Evolutionary conservation across 2,329 filamentous ascomycete genomes (phyloP).

Genomic region (Colletotrichum sp.): DNA sequence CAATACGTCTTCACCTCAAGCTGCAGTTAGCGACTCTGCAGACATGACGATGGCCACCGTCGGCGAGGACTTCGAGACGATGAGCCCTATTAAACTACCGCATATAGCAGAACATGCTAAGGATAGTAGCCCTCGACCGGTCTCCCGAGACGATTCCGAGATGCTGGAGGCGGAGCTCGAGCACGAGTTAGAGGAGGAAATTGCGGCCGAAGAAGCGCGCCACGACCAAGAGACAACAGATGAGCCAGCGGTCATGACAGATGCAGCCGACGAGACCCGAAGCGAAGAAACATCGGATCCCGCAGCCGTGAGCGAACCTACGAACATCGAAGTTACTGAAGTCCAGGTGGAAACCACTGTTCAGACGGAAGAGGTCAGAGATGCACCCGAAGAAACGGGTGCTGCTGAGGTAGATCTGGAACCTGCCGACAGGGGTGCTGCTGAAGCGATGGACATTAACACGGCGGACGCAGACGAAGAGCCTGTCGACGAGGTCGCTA

Average conservation of each 20-base stretch:
- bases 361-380: neutral
- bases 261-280: neutral
- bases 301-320: neutral
- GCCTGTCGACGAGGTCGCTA: neutral
- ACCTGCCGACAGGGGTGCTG: neutral
- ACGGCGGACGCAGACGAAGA: slow-evolving; percentile 12
- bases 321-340: neutral
- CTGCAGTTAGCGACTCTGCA: neutral
- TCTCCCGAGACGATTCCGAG: neutral
- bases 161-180: slow-evolving; percentile 8
- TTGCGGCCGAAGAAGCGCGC: neutral
- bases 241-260: neutral
- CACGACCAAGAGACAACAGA: neutral
- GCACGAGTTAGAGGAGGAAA: slow-evolving; percentile 9
- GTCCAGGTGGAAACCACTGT: neutral
- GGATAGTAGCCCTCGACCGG: neutral
- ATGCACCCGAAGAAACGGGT: neutral
- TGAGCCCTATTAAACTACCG: slow-evolving; percentile 17
- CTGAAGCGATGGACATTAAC: slow-evolving; percentile 8
- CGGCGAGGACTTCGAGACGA: slow-evolving; percentile 10
- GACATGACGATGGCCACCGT: neutral
- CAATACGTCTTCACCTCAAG: neutral
- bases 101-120: neutral
- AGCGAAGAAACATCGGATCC: neutral
- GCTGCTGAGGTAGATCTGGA: neutral